Percentiles rank a stretch among this genome's conserved stretches.
Conservation (phyloP, 2,329 filamentous ascomycete genomes). For the Pseudocercospora fuligena region DNA sequence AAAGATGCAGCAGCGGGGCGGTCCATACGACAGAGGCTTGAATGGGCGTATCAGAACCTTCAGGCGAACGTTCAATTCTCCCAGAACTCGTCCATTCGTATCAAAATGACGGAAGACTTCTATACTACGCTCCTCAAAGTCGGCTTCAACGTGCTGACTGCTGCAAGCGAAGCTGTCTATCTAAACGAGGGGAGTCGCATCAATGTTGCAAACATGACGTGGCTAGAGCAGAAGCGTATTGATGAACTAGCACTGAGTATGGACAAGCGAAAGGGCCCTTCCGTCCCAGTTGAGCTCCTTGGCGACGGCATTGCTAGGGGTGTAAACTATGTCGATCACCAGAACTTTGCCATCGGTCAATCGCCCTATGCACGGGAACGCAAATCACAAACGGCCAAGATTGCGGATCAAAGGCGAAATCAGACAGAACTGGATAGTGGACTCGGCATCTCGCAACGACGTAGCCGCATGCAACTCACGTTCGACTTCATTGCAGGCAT, state of each 20-base stretch:
- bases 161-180: conserved; percentile 94
- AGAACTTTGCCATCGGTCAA: conserved; percentile 41
- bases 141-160: conserved; percentile 86
- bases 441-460: conserved; percentile 78
- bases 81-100: conserved; percentile 65
- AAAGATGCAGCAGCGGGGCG: conserved; percentile 51
- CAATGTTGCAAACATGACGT: conserved; percentile 76
- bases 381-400: conserved; percentile 48
- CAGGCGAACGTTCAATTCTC: conserved; percentile 88
- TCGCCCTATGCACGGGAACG: conserved; percentile 71
- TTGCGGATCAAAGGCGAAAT: conserved; percentile 29
- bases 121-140: conserved; percentile 87
- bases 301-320: conserved; percentile 47
- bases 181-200: conserved; percentile 85
- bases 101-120: conserved; percentile 90
- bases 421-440: conserved; percentile 58
- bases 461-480: conserved; percentile 76
- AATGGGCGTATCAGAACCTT: conserved; percentile 81
- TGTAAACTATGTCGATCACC: conserved; percentile 40
- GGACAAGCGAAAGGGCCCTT: conserved; percentile 43
- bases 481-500: conserved; percentile 79
- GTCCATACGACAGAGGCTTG: conserved; percentile 64
- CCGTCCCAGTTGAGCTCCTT: conserved; percentile 50
- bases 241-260: conserved; percentile 69
- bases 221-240: conserved; percentile 87